Base-by-base conservation (phyloP, 208 protist species). In the Leishmania major region DNA sequence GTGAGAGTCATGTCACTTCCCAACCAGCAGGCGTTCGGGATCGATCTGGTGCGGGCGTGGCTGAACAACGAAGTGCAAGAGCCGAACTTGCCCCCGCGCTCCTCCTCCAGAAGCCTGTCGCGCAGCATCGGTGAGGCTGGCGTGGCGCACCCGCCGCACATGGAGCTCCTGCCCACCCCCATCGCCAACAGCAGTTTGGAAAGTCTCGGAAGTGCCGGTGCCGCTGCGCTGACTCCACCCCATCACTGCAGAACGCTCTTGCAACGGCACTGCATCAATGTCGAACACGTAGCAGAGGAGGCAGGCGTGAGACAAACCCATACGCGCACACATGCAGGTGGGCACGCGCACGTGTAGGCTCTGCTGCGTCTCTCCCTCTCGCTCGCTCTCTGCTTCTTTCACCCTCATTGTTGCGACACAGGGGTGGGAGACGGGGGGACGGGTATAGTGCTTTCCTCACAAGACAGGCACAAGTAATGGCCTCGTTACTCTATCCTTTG, bases 41-140 rank as follows among this genome's bases (percentile, higher is more conserved):
- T 92, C 64, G 89, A 94, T 75, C 70, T 91, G 1, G 87, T 92
- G 59, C 82, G 75, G 43, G 83, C 82, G 35, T 86, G 83, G 79
- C 59, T 92, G 53, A 72, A 74, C 47, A 79, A 70, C 22, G 71
- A 79, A 22, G 43, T 71, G 55, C 59, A 80, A 69, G 28, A 40
- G 31, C 22, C 25, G 1, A 43, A 17, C 40, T 3, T 22, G 53
- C 17, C 13, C 13, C 17, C n/a, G 47, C 17, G 25, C 43, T 43
- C 28, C 35, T 77, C 35, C 31, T 37, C 40, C 43, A 53, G 28
- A 13, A 53, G 70, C 19, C 45, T 7, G 25, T 17, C 28, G 45
- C 35, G 70, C 45, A 22, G 70, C 45, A 45, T 35, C 8, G 43
- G 67, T 72, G 67, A 72, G 67, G 40, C 31, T 22, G 40, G 67